Conservation (phyloP, 1,139 yeast genomes). For the Diutina neorugosa region DNA sequence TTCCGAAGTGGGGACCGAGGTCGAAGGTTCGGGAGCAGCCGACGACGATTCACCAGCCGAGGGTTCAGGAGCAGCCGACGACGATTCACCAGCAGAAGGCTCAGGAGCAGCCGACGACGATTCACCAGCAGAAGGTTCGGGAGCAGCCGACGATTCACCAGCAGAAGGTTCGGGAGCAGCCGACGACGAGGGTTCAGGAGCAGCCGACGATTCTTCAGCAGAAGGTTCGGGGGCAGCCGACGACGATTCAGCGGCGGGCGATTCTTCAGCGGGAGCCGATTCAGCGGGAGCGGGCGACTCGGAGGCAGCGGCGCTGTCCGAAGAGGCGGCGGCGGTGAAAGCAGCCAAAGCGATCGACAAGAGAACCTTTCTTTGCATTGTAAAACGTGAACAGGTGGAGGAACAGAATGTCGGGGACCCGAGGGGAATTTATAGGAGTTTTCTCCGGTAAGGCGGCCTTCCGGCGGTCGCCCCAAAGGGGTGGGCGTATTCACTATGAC, state of each 20-base stretch:
- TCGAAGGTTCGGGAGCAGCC: not conserved
- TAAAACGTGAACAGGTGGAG: not conserved
- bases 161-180: not conserved
- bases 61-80: not conserved
- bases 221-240: not conserved
- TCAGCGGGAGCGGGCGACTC: not conserved
- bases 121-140: not conserved
- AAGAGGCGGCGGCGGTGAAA: not conserved
- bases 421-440: not conserved
- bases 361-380: not conserved
- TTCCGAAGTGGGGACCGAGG: not conserved
- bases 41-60: not conserved
- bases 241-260: not conserved
- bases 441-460: not conserved
- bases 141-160: not conserved
- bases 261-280: not conserved
- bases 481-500: not conserved
- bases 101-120: not conserved
- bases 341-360: constrained; percentile 1
- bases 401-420: not conserved
- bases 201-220: not conserved
- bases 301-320: not conserved
- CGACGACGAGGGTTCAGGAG: not conserved
- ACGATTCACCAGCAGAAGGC: not conserved
- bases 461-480: not conserved